A percentile compares a stretch with the other conserved stretches of the same genome.
These are phyloP conservation scores for Parietaria judaica DNA, from an alignment of 306 rosid species.

Conservation along the genomic window DNA sequence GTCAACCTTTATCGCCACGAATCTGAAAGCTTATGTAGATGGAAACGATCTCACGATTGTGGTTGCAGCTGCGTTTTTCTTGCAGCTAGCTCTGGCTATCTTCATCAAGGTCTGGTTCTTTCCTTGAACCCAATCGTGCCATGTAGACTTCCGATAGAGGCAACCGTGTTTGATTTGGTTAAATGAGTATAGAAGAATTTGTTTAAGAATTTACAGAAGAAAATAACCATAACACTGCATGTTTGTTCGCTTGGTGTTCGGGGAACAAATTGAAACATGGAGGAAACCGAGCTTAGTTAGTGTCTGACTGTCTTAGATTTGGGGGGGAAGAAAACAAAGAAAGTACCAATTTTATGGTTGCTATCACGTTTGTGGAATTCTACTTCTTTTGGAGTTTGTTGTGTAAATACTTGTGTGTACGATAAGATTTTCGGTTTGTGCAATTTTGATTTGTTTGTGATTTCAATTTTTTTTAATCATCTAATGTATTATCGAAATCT, in stretches of 20 bases:
- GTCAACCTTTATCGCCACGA: conserved; percentile 74
- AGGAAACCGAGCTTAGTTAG: background rate
- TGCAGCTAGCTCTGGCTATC: conserved; percentile 85
- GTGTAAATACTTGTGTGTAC: background rate
- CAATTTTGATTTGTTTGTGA: background rate
- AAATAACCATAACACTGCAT: conserved; percentile 2
- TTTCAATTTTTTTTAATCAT: no score
- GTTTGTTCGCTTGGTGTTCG: conserved; percentile 12
- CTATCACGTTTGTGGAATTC: background rate
- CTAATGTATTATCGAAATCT: no score
- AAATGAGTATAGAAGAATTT: conserved; percentile 2
- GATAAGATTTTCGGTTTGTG: no score
- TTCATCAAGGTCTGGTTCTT: conserved; percentile 98
- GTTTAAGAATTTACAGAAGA: background rate
- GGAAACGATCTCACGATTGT: conserved; percentile 52
- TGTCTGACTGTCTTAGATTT: conserved; percentile 2
- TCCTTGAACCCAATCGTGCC: conserved; percentile 37
- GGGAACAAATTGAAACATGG: conserved; percentile 1
- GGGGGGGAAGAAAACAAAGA: background rate
- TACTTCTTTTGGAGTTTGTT: background rate
- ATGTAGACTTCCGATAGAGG: conserved; percentile 5
- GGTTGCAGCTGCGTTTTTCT: conserved; percentile 57
- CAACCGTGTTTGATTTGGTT: conserved; percentile 11
- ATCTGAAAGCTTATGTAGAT: conserved; percentile 51
- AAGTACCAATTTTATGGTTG: background rate